Evolutionary conservation across 1,284 basidiomycete species (phyloP).

Genomic region (Athelia sp.): DNA sequence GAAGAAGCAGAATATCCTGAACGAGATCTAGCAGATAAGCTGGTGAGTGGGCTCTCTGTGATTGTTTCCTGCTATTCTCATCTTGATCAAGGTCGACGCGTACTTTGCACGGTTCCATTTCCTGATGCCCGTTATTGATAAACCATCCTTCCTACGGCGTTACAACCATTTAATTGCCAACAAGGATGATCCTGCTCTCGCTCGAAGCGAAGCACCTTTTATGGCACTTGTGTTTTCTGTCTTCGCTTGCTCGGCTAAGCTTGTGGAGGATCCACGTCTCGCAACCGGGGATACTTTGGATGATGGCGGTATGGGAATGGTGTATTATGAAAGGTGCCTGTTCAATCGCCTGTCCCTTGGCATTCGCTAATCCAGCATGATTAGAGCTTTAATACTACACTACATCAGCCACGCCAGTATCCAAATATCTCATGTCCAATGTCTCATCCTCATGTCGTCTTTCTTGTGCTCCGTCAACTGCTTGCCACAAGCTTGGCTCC

Average conservation of each 20-base stretch:
- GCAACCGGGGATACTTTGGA: slow-evolving; percentile 52
- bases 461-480: slow-evolving; percentile 89
- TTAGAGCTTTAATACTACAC: slow-evolving; percentile 79
- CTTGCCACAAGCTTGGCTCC: slow-evolving; percentile 86
- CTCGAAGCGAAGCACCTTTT: slow-evolving; percentile 65
- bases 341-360: slow-evolving; percentile 12
- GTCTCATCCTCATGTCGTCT: slow-evolving; percentile 80
- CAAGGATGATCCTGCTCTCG: slow-evolving; percentile 44
- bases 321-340: slow-evolving; percentile 74
- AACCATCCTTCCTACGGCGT: slow-evolving; percentile 69
- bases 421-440: slow-evolving; percentile 83
- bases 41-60: slow-evolving; percentile 40
- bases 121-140: slow-evolving; percentile 79
- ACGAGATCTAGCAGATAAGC: slow-evolving; percentile 76
- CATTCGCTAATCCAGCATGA: slow-evolving; percentile 14
- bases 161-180: slow-evolving; percentile 74
- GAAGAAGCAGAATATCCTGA: slow-evolving; percentile 87
- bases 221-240: slow-evolving; percentile 75
- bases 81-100: slow-evolving; percentile 59
- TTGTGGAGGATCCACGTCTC: slow-evolving; percentile 71
- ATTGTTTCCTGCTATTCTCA: slow-evolving; percentile 11
- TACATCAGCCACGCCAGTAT: slow-evolving; percentile 82
- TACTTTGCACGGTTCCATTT: slow-evolving; percentile 85
- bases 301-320: slow-evolving; percentile 80
- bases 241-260: slow-evolving; percentile 76